These are phyloP conservation scores for Diaporthe citri DNA, from an alignment of 2,329 filamentous ascomycete species.

Conservation along the genomic window DNA sequence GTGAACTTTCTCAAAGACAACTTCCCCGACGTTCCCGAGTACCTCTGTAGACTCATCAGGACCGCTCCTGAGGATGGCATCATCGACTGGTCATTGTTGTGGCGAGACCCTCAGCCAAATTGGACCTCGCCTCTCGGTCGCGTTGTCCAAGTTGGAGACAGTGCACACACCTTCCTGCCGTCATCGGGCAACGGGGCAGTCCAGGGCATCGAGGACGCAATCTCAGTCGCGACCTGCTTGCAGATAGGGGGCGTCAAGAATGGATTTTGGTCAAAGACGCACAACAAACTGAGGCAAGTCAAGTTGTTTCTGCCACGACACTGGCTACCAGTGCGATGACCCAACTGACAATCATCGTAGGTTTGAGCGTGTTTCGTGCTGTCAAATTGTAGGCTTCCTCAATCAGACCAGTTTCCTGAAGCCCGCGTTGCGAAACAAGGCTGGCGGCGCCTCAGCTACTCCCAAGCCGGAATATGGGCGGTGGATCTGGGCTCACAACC, in stretches of 20 bases:
- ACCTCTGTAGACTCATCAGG: slow-evolving; percentile 49
- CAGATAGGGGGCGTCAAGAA: slow-evolving; percentile 56
- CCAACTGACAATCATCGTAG: neutral
- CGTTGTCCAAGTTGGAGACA: slow-evolving; percentile 54
- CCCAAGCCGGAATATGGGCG: slow-evolving; percentile 37
- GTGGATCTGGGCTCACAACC: slow-evolving; percentile 45
- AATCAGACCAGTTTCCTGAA: slow-evolving; percentile 42
- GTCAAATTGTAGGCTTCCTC: slow-evolving; percentile 42
- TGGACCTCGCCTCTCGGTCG: slow-evolving; percentile 51
- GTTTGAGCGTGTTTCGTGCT: slow-evolving; percentile 41
- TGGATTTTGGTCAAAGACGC: slow-evolving; percentile 39
- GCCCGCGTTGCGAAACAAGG: slow-evolving; percentile 39
- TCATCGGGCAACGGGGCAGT: slow-evolving; percentile 55
- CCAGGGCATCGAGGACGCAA: slow-evolving; percentile 56
- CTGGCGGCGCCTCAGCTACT: slow-evolving; percentile 16
- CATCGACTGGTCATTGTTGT: slow-evolving; percentile 46
- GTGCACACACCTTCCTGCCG: slow-evolving; percentile 56
- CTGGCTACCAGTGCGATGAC: neutral
- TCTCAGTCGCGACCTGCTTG: slow-evolving; percentile 53
- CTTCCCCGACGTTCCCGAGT: slow-evolving; percentile 56
- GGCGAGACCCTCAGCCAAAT: slow-evolving; percentile 47
- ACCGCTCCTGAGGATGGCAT: slow-evolving; percentile 43
- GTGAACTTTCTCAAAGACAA: slow-evolving; percentile 56
- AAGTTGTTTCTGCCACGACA: no score
- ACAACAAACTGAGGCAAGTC: slow-evolving; percentile 34